Conservation (phyloP, 2,329 filamentous ascomycete species). For the Aphanoascus verrucosus region DNA sequence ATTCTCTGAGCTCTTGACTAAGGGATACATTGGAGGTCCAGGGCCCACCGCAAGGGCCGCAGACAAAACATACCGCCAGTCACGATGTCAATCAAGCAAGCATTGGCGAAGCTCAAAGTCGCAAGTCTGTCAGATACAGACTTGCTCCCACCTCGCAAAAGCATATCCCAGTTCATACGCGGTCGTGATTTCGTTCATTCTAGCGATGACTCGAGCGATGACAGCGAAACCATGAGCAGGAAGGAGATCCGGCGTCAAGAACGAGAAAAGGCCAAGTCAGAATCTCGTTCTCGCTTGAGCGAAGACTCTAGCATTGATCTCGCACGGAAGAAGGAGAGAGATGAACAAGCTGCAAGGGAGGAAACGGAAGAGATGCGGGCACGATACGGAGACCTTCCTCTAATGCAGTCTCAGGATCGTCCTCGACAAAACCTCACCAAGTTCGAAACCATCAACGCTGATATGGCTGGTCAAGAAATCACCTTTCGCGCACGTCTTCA, state of each 20-base stretch:
- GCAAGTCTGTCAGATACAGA: constrained; percentile 19
- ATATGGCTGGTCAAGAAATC: constrained; percentile 49
- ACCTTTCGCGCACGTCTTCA: constrained; percentile 63
- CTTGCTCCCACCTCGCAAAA: constrained; percentile 30
- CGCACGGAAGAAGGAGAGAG: constrained; percentile 24
- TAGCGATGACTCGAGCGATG: constrained; percentile 33
- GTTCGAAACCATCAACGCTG: constrained; percentile 42
- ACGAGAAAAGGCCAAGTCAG: constrained; percentile 28
- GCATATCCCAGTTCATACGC: constrained; percentile 33
- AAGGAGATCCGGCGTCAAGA: constrained; percentile 37
- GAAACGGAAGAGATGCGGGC: constrained; percentile 50
- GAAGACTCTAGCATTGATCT: constrained; percentile 31
- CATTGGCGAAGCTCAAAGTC: constrained; percentile 33
- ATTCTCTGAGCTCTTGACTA: not conserved
- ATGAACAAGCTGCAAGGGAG: constrained; percentile 41
- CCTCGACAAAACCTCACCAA: constrained; percentile 39
- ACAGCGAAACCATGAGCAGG: constrained; percentile 31
- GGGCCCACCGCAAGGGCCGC: not conserved
- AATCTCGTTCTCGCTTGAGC: constrained; percentile 30
- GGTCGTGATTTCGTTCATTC: constrained; percentile 34
- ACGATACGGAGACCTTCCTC: constrained; percentile 47
- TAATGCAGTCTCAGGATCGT: constrained; percentile 48
- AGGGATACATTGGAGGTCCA: not conserved
- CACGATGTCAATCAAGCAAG: constrained; percentile 41
- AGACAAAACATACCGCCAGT: constrained; percentile 4